A percentile compares a stretch with the other conserved stretches of the same genome.
Conservation (phyloP, 1,284 basidiomycete species). For the Cutaneotrichosporon sp. region DNA sequence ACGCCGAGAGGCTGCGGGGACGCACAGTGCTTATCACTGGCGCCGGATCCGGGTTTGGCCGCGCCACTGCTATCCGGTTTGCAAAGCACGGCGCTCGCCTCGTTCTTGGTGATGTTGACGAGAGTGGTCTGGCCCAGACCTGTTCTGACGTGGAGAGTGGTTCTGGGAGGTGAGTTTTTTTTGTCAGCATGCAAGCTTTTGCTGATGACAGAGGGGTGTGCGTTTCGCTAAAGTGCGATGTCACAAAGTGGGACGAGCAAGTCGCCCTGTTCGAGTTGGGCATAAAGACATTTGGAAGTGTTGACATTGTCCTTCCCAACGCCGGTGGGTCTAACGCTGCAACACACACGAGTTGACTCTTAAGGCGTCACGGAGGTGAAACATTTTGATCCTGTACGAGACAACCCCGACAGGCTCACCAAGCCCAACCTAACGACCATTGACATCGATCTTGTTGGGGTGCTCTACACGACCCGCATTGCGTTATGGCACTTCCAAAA, state of each 20-base stretch:
- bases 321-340: neutral
- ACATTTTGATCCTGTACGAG: slow-evolving; percentile 12
- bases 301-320: slow-evolving; percentile 21
- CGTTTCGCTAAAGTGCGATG: slow-evolving; percentile 23
- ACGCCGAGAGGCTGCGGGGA: slow-evolving; percentile 38
- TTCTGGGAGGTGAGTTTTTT: slow-evolving; percentile 25
- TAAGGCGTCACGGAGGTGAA: slow-evolving; percentile 13
- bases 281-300: slow-evolving; percentile 7
- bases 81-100: slow-evolving; percentile 13
- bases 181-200: neutral
- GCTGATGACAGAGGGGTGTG: neutral
- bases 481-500: slow-evolving; percentile 16
- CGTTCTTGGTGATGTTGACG: slow-evolving; percentile 19
- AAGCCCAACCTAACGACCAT: slow-evolving; percentile 17
- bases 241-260: slow-evolving; percentile 20
- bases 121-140: slow-evolving; percentile 11
- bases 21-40: slow-evolving; percentile 18
- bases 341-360: no score
- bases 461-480: slow-evolving; percentile 17
- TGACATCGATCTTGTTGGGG: slow-evolving; percentile 17
- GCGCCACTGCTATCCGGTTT: slow-evolving; percentile 15
- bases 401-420: slow-evolving; percentile 5
- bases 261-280: slow-evolving; percentile 14
- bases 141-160: neutral
- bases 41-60: slow-evolving; percentile 16